Evolutionary conservation across 2,329 filamentous ascomycete genomes (phyloP).

Genomic region (Fusarium virguliforme): DNA sequence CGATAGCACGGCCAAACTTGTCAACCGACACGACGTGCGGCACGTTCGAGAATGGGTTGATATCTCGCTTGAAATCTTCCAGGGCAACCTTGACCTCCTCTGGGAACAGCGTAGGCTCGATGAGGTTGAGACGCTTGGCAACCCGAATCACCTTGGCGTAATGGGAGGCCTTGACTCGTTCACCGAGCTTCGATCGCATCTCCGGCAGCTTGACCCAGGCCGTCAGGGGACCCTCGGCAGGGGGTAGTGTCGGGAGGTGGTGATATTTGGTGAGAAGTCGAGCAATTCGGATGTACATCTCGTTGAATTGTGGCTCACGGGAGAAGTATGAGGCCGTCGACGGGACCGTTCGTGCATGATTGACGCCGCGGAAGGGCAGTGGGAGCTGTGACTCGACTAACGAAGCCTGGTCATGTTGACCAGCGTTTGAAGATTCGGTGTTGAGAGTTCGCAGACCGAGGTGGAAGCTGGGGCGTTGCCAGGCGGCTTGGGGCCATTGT

Average conservation of each 20-base stretch:
- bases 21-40: conserved; percentile 79
- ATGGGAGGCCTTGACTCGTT: conserved; percentile 81
- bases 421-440: conserved; percentile 43
- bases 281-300: conserved; percentile 83
- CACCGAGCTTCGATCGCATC: conserved; percentile 80
- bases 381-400: conserved; percentile 46
- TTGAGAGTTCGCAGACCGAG: conserved; percentile 51
- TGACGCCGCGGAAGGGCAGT: conserved; percentile 54
- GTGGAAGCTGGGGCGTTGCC: conserved; percentile 46
- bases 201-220: conserved; percentile 86
- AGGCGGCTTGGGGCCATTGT: conserved; percentile 52
- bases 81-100: conserved; percentile 77
- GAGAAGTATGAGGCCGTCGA: conserved; percentile 96
- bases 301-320: conserved; percentile 86
- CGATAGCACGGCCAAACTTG: conserved; percentile 82
- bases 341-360: conserved; percentile 82
- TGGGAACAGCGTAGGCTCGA: conserved; percentile 84
- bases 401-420: conserved; percentile 34
- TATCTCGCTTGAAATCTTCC: conserved; percentile 79
- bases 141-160: conserved; percentile 84
- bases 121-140: conserved; percentile 85
- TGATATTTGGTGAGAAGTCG: conserved; percentile 80
- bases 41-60: conserved; percentile 79
- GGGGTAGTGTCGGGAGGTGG: conserved; percentile 78
- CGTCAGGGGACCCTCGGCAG: conserved; percentile 78